Conservation (phyloP, 2,329 filamentous ascomycete species). For the Mariannaea elegans region DNA sequence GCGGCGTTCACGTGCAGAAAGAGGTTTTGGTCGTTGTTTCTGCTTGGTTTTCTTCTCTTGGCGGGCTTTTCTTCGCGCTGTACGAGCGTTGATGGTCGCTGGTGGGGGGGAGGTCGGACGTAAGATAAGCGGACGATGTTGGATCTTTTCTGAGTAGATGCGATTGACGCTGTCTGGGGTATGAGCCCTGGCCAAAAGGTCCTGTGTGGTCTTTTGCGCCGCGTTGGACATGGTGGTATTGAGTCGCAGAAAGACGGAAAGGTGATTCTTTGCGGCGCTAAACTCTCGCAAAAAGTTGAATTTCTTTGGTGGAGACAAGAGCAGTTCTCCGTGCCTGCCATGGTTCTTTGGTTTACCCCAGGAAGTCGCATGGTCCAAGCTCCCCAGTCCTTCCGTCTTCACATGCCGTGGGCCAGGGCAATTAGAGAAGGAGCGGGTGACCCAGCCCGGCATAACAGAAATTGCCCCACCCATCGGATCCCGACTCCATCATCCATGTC, state of each 20-base stretch:
- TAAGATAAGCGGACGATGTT: constrained; percentile 82
- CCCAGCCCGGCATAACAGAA: constrained; percentile 32
- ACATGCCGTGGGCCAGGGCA: constrained; percentile 32
- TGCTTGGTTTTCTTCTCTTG: constrained; percentile 56
- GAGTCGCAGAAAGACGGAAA: background rate
- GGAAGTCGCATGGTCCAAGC: constrained; percentile 38
- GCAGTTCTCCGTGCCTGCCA: constrained; percentile 24
- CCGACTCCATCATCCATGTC: constrained; percentile 22
- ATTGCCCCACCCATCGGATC: constrained; percentile 37
- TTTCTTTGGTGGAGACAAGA: constrained; percentile 26
- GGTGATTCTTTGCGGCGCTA: background rate
- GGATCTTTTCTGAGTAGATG: constrained; percentile 84
- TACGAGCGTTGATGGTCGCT: constrained; percentile 62
- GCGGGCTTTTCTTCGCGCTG: constrained; percentile 61
- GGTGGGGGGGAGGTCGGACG: constrained; percentile 76
- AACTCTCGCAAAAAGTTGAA: background rate
- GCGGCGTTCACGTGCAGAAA: constrained; percentile 84
- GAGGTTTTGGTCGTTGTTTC: constrained; percentile 67
- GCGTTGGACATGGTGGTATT: constrained; percentile 45
- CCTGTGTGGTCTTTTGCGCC: constrained; percentile 59
- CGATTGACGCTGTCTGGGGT: constrained; percentile 74
- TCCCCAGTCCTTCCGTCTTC: constrained; percentile 29
- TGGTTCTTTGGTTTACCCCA: constrained; percentile 23
- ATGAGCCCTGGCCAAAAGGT: constrained; percentile 81
- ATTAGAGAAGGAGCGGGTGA: background rate